These are phyloP conservation scores for Cenchrus americanus DNA, from an alignment of 176 grass and related monocot species.

Conservation along the genomic window DNA sequence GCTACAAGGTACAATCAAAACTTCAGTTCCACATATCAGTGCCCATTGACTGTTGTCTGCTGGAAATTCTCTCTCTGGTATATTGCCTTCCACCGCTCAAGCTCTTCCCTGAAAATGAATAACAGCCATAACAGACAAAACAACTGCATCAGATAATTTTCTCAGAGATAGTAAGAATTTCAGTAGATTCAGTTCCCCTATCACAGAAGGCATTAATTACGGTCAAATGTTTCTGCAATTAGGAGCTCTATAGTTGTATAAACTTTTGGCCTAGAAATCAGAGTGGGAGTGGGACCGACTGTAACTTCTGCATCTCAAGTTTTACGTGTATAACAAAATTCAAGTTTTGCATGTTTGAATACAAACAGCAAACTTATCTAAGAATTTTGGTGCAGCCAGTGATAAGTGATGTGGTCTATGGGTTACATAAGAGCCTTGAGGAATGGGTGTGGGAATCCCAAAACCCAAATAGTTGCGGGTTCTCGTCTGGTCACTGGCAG, in stretches of 20 bases:
- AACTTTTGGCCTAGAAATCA: not conserved
- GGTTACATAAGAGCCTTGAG: not conserved
- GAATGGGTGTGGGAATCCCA: not conserved
- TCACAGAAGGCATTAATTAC: not conserved
- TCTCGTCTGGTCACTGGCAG: not conserved
- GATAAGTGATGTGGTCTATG: not conserved
- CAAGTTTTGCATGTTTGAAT: not conserved
- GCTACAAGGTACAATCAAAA: constrained; percentile 46
- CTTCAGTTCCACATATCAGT: constrained; percentile 41
- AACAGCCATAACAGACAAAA: constrained; percentile 14
- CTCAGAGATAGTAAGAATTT: constrained; percentile 1
- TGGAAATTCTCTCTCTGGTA: constrained; percentile 79
- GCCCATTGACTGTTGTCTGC: constrained; percentile 56
- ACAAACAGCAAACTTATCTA: not conserved
- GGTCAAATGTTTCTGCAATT: constrained; percentile 4
- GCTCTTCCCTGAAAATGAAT: constrained; percentile 74
- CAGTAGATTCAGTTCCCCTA: not conserved
- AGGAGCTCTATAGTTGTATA: not conserved
- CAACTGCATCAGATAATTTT: not conserved
- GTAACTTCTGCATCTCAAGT: not conserved
- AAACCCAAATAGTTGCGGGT: not conserved
- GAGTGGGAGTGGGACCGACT: not conserved
- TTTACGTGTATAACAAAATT: not conserved
- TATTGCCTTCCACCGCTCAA: constrained; percentile 79
- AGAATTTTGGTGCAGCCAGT: not conserved